phyloP scores from a whole-genome alignment of 257 asterid genomes.

The Paraleonurus japonicus region DNA sequence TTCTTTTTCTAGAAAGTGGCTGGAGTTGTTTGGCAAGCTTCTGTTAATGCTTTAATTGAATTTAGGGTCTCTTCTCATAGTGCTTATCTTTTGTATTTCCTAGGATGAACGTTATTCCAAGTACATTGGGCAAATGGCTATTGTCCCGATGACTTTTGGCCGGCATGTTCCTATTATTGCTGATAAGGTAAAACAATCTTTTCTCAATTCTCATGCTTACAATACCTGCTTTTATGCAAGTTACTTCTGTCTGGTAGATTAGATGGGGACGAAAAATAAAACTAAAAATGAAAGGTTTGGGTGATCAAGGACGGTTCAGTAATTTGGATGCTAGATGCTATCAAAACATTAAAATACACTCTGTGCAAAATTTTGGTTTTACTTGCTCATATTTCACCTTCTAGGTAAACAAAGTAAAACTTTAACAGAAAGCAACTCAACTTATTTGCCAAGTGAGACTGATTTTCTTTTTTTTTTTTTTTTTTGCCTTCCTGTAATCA shows the following conservation, averaged over 20 bases:
- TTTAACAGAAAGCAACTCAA: too few species aligned
- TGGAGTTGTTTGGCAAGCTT: conserved; percentile 2
- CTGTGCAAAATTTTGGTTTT: too few species aligned
- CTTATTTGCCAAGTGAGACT: too few species aligned
- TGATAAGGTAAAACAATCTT: conserved; percentile 64
- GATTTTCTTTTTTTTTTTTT: too few species aligned
- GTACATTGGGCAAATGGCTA: conserved; percentile 88
- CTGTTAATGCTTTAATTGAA: conserved; percentile 9
- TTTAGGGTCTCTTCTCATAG: conserved; percentile 15
- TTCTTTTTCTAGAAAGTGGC: not conserved
- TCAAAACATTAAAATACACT: too few species aligned
- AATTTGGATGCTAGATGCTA: too few species aligned
- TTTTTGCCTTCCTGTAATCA: too few species aligned
- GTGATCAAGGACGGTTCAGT: too few species aligned
- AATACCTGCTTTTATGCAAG: conserved; percentile 2
- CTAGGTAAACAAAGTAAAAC: too few species aligned
- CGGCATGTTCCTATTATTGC: conserved; percentile 96
- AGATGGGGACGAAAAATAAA: not conserved
- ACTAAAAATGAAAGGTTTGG: too few species aligned
- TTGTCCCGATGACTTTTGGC: conserved; percentile 95
- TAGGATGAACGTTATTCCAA: conserved; percentile 92
- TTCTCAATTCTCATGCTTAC: conserved; percentile 21
- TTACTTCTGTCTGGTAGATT: not conserved
- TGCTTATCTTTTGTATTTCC: conserved; percentile 23
- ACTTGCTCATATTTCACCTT: too few species aligned